Evolutionary conservation across 148 eudicot genomes (phyloP).

Genomic region (Euryodendron excelsum): DNA sequence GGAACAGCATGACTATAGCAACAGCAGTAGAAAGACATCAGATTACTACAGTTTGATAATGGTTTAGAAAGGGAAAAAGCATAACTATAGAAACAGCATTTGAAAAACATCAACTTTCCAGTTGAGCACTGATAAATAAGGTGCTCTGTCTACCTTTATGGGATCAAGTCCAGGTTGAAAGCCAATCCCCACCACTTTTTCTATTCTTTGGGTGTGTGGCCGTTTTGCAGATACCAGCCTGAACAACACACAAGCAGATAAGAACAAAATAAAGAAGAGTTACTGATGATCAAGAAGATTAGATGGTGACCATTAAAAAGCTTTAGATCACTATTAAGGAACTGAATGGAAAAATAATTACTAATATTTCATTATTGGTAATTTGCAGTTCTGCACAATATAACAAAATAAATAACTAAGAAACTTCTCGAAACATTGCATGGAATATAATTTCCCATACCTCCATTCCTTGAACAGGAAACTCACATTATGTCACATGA

Average conservation of each 20-base stretch:
- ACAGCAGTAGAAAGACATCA: not conserved
- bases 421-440: not conserved
- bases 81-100: too few relatives aligned
- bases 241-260: not conserved
- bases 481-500: not conserved
- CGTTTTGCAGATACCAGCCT: constrained; percentile 74
- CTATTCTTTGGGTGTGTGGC: constrained; percentile 65
- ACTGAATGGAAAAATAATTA: not conserved
- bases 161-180: constrained; percentile 96
- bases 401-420: not conserved
- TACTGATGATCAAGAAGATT: not conserved
- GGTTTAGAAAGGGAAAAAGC: too few relatives aligned
- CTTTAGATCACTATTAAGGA: not conserved
- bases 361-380: not conserved
- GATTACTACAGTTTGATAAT: not conserved
- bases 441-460: not conserved
- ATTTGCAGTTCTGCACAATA: not conserved
- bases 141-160: constrained; percentile 51
- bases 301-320: not conserved
- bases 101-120: too few relatives aligned
- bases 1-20: not conserved
- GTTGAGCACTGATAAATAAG: not conserved
- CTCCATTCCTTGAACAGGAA: not conserved
- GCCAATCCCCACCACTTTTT: constrained; percentile 84
- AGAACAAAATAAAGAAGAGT: not conserved